Conservation (phyloP, 345 rosid species). For the Melastoma malabathricum region DNA sequence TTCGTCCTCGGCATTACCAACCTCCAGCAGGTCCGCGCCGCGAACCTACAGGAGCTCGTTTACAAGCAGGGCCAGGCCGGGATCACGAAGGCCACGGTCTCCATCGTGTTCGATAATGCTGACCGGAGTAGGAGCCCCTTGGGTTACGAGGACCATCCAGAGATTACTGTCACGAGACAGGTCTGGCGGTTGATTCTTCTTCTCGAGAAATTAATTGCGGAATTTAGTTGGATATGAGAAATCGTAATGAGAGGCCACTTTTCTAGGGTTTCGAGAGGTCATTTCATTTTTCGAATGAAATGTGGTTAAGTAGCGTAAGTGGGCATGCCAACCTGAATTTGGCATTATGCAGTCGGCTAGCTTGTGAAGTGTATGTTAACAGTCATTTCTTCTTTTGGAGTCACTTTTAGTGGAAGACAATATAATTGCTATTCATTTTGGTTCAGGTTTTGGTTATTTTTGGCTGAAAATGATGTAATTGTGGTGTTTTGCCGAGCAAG, state of each 20-base stretch:
- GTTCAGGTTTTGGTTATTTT: neutral
- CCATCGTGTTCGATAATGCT: constrained; percentile 79
- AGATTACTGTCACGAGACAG: constrained; percentile 89
- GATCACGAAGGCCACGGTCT: constrained; percentile 88
- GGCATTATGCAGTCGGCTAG: too few species aligned
- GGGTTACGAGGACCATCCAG: constrained; percentile 73
- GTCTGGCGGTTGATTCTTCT: constrained; percentile 16
- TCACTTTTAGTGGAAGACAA: neutral
- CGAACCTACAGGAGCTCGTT: constrained; percentile 94
- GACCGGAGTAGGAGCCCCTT: constrained; percentile 71
- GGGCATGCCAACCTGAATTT: too few species aligned
- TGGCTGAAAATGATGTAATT: too few species aligned
- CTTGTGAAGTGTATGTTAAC: neutral
- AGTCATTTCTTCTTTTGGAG: neutral
- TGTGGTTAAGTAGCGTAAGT: too few species aligned
- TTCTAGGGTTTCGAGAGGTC: neutral
- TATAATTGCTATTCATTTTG: neutral
- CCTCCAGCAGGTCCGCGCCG: constrained; percentile 95
- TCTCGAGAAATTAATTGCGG: neutral
- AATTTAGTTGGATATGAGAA: too few species aligned
- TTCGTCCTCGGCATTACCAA: constrained; percentile 96
- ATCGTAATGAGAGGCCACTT: neutral
- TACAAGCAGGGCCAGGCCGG: constrained; percentile 99
- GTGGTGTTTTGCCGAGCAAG: too few species aligned
- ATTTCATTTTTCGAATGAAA: neutral